These are phyloP conservation scores for Naganishia randhawae DNA, from an alignment of 768 basidiomycete genomes.

Conservation along the genomic window DNA sequence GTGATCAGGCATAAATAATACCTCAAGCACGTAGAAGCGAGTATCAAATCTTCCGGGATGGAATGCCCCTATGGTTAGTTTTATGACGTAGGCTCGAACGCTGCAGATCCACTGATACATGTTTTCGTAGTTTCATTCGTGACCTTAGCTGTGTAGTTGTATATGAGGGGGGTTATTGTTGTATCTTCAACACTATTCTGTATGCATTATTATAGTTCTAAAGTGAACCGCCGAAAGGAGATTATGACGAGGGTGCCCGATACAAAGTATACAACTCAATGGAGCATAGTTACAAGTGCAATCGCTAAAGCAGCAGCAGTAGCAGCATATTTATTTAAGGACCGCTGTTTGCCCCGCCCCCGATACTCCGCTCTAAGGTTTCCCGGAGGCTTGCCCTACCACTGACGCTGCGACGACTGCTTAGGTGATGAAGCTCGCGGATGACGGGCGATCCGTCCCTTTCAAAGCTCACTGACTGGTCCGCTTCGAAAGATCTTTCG, in stretches of 20 bases:
- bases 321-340: neutral
- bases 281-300: neutral
- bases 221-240: neutral
- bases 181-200: neutral
- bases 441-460: neutral
- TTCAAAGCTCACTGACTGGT: neutral
- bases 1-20: neutral
- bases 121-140: neutral
- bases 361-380: neutral
- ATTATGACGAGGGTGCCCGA: too few species aligned
- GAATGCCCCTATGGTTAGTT: neutral
- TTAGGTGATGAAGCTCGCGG: neutral
- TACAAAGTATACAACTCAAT: neutral
- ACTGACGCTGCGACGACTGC: conserved; percentile 17
- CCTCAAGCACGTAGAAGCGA: neutral
- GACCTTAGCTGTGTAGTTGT: neutral
- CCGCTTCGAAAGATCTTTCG: conserved; percentile 13
- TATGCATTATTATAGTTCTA: neutral
- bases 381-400: conserved; percentile 13
- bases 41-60: neutral
- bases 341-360: neutral
- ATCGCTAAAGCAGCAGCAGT: neutral
- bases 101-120: neutral
- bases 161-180: neutral
- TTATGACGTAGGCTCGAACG: neutral